Conservation (phyloP, 2,329 filamentous ascomycete species). For the Ophiostoma tasmaniense region DNA sequence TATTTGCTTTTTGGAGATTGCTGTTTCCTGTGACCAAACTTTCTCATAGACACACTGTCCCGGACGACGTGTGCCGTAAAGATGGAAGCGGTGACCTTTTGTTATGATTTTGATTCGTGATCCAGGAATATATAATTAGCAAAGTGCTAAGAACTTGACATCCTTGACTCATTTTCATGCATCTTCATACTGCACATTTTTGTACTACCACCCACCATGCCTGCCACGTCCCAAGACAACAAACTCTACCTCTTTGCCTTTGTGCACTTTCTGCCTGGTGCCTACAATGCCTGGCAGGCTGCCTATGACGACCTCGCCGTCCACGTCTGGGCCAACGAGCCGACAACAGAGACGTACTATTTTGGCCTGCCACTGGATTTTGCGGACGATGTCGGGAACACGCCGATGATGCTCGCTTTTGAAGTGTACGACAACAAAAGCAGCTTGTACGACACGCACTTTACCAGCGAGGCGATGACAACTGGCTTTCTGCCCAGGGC, state of each 20-base stretch:
- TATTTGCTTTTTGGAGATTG: neutral
- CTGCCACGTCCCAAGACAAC: constrained; percentile 13
- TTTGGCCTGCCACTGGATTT: constrained; percentile 22
- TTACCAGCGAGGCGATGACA: neutral
- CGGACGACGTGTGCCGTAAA: neutral
- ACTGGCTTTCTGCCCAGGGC: neutral
- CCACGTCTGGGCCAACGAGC: constrained; percentile 29
- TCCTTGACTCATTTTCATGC: too few relatives aligned
- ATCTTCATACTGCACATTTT: too few relatives aligned
- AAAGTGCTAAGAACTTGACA: too few relatives aligned
- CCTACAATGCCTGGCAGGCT: constrained; percentile 32
- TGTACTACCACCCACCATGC: too few relatives aligned
- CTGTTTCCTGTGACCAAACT: neutral
- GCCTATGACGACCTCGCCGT: constrained; percentile 32
- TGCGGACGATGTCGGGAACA: neutral
- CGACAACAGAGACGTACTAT: constrained; percentile 34
- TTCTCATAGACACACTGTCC: neutral
- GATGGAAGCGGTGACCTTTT: neutral
- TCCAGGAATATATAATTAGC: neutral
- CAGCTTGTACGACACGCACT: neutral
- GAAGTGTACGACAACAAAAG: neutral
- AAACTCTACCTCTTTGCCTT: constrained; percentile 24
- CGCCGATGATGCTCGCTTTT: neutral
- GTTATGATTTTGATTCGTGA: neutral
- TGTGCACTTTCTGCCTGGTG: constrained; percentile 29